Percentiles rank a stretch among this genome's conserved stretches.
These are phyloP conservation scores for Podosphaera fusca DNA, from an alignment of 2,329 filamentous ascomycete species.

Conservation along the genomic window DNA sequence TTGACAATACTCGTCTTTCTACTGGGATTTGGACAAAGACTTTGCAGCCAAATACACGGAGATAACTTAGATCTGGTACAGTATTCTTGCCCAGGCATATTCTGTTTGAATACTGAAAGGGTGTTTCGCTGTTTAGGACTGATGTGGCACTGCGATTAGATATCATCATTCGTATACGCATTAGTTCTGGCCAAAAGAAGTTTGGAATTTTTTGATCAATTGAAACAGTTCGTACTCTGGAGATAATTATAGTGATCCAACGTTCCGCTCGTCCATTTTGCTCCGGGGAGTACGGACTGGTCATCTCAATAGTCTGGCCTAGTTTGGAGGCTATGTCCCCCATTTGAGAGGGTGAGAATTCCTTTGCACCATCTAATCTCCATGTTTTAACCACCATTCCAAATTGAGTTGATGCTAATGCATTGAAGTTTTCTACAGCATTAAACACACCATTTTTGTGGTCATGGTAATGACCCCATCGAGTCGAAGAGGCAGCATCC, in stretches of 20 bases:
- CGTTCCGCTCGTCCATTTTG: neutral
- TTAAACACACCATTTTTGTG: neutral
- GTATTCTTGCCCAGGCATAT: no score
- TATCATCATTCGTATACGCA: neutral
- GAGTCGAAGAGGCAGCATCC: neutral
- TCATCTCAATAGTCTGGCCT: neutral
- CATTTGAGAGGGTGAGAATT: neutral
- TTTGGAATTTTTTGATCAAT: no score
- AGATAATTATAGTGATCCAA: no score
- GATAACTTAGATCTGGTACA: neutral
- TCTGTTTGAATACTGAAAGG: neutral
- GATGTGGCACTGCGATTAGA: neutral
- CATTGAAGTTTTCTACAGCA: neutral
- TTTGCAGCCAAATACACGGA: neutral
- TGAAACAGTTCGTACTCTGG: no score
- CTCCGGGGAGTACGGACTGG: neutral
- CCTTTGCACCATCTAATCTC: neutral
- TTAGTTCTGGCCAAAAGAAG: neutral
- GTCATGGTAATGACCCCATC: no score
- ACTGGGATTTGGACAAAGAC: neutral
- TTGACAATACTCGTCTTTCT: neutral
- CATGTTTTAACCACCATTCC: neutral
- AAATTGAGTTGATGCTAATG: neutral
- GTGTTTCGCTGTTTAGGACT: neutral
- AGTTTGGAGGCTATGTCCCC: neutral